Conservation (phyloP, 805 yeast species). For the Wickerhamomyces chaumierensis region DNA sequence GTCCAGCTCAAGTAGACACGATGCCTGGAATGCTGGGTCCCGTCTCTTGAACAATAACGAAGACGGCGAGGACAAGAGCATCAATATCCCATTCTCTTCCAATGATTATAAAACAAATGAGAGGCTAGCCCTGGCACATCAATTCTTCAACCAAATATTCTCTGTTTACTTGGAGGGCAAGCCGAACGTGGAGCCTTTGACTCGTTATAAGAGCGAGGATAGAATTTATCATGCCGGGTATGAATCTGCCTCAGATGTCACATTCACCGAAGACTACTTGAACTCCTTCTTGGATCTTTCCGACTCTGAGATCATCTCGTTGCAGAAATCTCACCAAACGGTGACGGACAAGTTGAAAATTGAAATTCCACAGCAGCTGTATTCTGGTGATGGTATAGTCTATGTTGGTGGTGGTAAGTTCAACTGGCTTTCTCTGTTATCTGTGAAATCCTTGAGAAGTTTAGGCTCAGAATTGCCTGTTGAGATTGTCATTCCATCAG, state of each 20-base stretch:
- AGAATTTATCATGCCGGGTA: slow-evolving; percentile 47
- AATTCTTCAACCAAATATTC: slow-evolving; percentile 32
- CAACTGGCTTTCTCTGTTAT: slow-evolving; percentile 42
- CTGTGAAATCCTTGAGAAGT: slow-evolving; percentile 36
- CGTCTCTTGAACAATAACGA: background rate
- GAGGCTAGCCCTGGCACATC: slow-evolving; percentile 25
- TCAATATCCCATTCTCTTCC: slow-evolving; percentile 9
- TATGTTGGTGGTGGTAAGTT: slow-evolving; percentile 54
- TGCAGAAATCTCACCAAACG: slow-evolving; percentile 35
- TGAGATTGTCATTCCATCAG: slow-evolving; percentile 58
- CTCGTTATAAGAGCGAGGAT: slow-evolving; percentile 31
- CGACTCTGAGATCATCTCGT: slow-evolving; percentile 28
- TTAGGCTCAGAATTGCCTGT: slow-evolving; percentile 48
- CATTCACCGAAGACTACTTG: slow-evolving; percentile 44
- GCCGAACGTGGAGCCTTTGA: slow-evolving; percentile 34
- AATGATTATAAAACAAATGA: slow-evolving; percentile 23
- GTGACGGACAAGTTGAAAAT: slow-evolving; percentile 39
- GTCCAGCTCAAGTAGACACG: slow-evolving; percentile 10
- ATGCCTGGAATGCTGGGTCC: background rate
- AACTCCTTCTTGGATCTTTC: slow-evolving; percentile 35
- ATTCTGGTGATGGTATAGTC: slow-evolving; percentile 47
- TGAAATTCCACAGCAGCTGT: slow-evolving; percentile 31
- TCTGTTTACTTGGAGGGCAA: slow-evolving; percentile 27
- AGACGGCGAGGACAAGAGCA: background rate
- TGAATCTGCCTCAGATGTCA: slow-evolving; percentile 26